These are phyloP conservation scores for Dendrostoma leiphaemia DNA, from an alignment of 2,329 filamentous ascomycete genomes.

Conservation along the genomic window DNA sequence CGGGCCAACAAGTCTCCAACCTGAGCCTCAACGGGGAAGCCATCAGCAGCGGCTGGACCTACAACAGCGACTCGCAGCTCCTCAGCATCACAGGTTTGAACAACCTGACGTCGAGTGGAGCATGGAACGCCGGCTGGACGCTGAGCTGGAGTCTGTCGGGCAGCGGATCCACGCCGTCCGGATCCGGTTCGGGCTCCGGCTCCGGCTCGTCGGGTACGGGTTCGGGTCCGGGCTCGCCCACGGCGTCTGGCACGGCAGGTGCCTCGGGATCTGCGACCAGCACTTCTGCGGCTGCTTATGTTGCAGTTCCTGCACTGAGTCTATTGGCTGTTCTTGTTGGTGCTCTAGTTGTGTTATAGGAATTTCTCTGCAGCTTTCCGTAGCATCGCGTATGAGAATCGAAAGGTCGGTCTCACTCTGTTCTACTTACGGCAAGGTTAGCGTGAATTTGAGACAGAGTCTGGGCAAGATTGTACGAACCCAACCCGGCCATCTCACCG, in stretches of 20 bases:
- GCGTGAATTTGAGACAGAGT: too few species aligned
- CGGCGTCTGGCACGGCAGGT: neutral
- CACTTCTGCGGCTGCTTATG: neutral
- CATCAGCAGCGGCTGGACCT: constrained; percentile 43
- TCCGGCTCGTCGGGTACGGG: neutral
- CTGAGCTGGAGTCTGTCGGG: constrained; percentile 45
- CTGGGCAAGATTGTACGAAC: too few species aligned
- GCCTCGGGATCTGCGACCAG: neutral
- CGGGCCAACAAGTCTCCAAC: constrained; percentile 30
- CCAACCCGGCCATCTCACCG: too few species aligned
- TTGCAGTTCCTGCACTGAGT: neutral
- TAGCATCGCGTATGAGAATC: neutral
- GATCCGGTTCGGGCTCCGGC: neutral
- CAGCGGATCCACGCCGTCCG: neutral
- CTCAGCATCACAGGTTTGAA: constrained; percentile 51
- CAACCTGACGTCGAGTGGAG: constrained; percentile 47
- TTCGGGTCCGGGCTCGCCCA: neutral
- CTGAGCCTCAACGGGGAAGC: constrained; percentile 51
- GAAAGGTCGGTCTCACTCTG: too few species aligned
- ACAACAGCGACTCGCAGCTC: constrained; percentile 44
- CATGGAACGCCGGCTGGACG: constrained; percentile 58
- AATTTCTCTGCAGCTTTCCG: neutral
- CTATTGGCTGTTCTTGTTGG: neutral
- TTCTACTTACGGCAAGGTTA: too few species aligned
- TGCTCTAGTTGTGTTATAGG: neutral